Evolutionary conservation across 163 green algal species (phyloP).

Genomic region (Volvox carteri): DNA sequence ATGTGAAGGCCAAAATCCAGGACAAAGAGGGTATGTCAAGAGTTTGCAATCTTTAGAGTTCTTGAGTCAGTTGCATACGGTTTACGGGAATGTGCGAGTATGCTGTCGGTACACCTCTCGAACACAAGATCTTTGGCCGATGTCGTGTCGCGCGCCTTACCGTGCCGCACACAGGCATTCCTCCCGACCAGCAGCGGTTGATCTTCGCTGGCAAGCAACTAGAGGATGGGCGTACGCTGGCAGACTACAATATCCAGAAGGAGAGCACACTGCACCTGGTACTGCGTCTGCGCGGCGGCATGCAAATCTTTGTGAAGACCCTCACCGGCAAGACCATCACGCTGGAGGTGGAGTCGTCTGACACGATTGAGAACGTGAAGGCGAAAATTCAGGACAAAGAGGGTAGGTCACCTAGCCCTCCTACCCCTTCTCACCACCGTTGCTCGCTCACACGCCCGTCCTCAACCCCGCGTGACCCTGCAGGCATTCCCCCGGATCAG

Average conservation of each 20-base stretch:
- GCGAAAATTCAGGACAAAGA: constrained; percentile 97
- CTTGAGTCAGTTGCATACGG: neutral
- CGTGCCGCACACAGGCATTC: constrained; percentile 79
- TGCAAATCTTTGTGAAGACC: constrained; percentile 89
- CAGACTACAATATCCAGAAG: constrained; percentile 90
- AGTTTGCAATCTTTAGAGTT: neutral
- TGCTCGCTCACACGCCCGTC: neutral
- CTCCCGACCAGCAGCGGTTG: constrained; percentile 96
- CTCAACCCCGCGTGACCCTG: neutral
- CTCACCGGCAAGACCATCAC: constrained; percentile 88
- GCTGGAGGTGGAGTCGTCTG: constrained; percentile 93
- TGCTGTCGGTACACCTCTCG: neutral
- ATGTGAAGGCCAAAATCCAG: constrained; percentile 97
- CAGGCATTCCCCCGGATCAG: constrained; percentile 76
- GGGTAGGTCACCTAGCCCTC: constrained; percentile 73
- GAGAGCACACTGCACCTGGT: constrained; percentile 80
- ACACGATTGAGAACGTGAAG: constrained; percentile 98
- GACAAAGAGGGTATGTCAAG: constrained; percentile 89
- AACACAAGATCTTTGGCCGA: neutral
- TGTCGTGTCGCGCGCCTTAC: neutral
- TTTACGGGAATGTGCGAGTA: neutral
- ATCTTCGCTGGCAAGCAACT: constrained; percentile 99
- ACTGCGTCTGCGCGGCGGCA: constrained; percentile 74
- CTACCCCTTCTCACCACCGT: neutral
- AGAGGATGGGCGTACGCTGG: constrained; percentile 90